Evolutionary conservation across 495 filamentous ascomycete species (phyloP), one percentile per base, ranked within the genome.

Genomic region (Tuber melanosporum): DNA sequence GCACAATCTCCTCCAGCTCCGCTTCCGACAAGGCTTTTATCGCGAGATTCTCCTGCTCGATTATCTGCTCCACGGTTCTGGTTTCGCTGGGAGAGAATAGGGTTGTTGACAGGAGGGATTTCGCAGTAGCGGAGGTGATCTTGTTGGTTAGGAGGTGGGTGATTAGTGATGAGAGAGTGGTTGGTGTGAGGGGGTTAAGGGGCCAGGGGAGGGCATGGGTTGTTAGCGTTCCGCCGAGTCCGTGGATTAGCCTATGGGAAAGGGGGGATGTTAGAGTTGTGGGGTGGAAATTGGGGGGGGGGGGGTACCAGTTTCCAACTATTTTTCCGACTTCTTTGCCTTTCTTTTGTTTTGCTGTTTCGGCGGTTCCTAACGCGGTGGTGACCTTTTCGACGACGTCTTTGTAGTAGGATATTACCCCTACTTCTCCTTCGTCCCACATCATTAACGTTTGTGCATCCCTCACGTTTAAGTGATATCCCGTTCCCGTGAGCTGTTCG

Each of bases 381-480:
- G 57, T 66, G 14, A 89, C 85, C 17, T 82, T 82, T 20, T 82
- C 84, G 22, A 90, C 89, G 36, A 94, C 88, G 8, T 94, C 90
- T 26, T 91, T 90, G 83, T 92, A 90, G 80, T 93, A 97, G 81
- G 94, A 95, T 76, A 97, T 91, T 19, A 95, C 84, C 26, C 95
- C 89, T 19, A 15, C 41, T 3, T 90, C 90, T 0, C 22, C 43
- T 39, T 92, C 89, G 71, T 98, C 93, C 6, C 97, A 87, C 46
- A 88, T 85, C 71, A 94, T 87, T 49, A 99, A 84, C 0, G 94
- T 92, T 77, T 93, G 89, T 32, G 95, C 94, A 81, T 99, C 96
- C 82, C 96, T 97, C n/a, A 90, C 79, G 0, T 89, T 91, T 20
- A 99, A 86, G 7, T 88, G 87, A 78, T 91, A 93, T 6, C 83